Evolutionary conservation across 805 yeast species (phyloP).

Genomic region (Wickerhamomyces strasburgensis): DNA sequence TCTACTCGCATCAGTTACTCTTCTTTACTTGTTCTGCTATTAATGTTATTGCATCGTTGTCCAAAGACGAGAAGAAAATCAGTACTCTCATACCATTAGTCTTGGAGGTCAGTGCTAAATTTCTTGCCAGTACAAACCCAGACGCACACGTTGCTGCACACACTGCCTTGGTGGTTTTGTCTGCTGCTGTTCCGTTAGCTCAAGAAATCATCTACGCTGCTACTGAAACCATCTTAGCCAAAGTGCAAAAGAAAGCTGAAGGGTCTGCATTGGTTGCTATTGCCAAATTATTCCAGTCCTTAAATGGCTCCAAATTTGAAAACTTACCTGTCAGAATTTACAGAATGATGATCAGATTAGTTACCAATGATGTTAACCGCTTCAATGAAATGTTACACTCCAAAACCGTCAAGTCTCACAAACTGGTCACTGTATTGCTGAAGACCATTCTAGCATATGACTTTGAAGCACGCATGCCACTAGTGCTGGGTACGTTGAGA

Average conservation of each 20-base stretch:
- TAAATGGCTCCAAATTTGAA: constrained; percentile 36
- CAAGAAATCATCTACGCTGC: constrained; percentile 55
- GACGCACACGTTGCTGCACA: constrained; percentile 82
- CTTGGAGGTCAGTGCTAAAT: constrained; percentile 52
- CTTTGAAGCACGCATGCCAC: constrained; percentile 30
- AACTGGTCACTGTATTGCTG: constrained; percentile 39
- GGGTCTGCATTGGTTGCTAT: constrained; percentile 44
- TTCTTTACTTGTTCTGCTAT: constrained; percentile 74
- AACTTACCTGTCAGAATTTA: constrained; percentile 36
- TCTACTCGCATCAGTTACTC: constrained; percentile 66
- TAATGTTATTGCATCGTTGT: constrained; percentile 56
- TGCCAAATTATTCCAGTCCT: constrained; percentile 44
- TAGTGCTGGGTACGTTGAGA: constrained; percentile 33
- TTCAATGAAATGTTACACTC: constrained; percentile 25
- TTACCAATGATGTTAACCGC: constrained; percentile 21
- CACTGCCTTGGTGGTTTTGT: constrained; percentile 72
- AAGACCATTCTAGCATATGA: constrained; percentile 41
- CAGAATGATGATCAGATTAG: constrained; percentile 26
- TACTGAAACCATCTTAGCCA: constrained; percentile 48
- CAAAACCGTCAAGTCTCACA: constrained; percentile 30
- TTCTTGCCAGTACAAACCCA: constrained; percentile 40
- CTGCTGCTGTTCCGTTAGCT: constrained; percentile 65
- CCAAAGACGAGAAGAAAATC: constrained; percentile 37
- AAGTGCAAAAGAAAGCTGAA: constrained; percentile 36
- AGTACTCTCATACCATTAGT: constrained; percentile 49